These are phyloP conservation scores for Yarrowia yakushimensis DNA, from an alignment of 805 yeast species.

Conservation along the genomic window DNA sequence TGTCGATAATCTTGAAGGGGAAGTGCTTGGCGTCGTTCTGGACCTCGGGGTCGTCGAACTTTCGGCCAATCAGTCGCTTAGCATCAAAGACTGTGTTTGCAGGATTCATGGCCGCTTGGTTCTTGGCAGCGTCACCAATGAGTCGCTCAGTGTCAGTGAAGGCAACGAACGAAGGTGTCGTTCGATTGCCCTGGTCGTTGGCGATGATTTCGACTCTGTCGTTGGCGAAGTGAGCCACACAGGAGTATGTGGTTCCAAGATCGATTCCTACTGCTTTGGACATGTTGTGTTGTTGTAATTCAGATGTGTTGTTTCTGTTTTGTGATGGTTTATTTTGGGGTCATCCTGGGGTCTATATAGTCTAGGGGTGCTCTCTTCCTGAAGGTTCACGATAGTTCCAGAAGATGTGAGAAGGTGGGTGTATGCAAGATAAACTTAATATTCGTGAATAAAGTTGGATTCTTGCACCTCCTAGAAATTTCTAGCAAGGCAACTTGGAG, in stretches of 20 bases:
- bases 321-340: not conserved
- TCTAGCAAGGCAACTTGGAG: not conserved
- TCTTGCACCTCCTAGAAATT: not conserved
- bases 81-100: slow-evolving; percentile 88
- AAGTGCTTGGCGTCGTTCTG: slow-evolving; percentile 76
- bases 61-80: slow-evolving; percentile 85
- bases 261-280: slow-evolving; percentile 66
- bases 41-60: slow-evolving; percentile 73
- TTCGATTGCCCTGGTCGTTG: slow-evolving; percentile 96
- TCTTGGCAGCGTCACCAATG: slow-evolving; percentile 96
- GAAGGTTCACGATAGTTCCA: slow-evolving; percentile 6
- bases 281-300: slow-evolving; percentile 34
- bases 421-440: slow-evolving; percentile 20
- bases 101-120: slow-evolving; percentile 96
- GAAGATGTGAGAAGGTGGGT: not conserved
- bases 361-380: not conserved
- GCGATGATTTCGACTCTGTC: slow-evolving; percentile 91
- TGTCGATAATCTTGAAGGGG: slow-evolving; percentile 76
- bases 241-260: slow-evolving; percentile 96
- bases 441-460: not conserved
- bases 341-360: not conserved
- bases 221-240: slow-evolving; percentile 82
- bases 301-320: not conserved
- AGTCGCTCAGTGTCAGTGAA: slow-evolving; percentile 92
- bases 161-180: slow-evolving; percentile 93